Conservation (phyloP, 306 rosid genomes). For the Luffa aegyptiaca region DNA sequence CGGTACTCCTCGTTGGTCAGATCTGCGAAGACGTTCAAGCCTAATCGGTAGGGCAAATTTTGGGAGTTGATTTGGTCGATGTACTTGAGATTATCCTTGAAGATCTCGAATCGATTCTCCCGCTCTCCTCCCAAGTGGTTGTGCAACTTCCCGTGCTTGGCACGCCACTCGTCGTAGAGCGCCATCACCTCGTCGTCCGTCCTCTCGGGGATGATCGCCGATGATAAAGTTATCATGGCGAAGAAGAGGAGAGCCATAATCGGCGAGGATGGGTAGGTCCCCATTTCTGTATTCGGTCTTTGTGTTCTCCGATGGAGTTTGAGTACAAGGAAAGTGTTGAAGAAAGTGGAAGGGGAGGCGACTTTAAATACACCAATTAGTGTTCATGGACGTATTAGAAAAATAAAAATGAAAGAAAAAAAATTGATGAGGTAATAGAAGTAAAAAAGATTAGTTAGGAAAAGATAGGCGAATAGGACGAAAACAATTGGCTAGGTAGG, state of each 20-base stretch:
- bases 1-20: constrained; percentile 80
- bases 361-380: constrained; percentile 19
- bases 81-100: constrained; percentile 68
- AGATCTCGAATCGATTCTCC: constrained; percentile 66
- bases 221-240: constrained; percentile 26
- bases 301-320: neutral
- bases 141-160: constrained; percentile 42
- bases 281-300: constrained; percentile 26
- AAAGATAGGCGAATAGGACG: neutral
- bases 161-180: constrained; percentile 66
- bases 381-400: neutral
- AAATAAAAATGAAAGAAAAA: neutral
- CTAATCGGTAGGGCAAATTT: constrained; percentile 42
- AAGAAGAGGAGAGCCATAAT: constrained; percentile 24
- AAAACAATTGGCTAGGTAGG: neutral
- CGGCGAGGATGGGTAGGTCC: constrained; percentile 21
- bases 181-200: constrained; percentile 47
- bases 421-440: neutral
- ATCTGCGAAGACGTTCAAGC: constrained; percentile 86
- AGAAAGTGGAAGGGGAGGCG: constrained; percentile 8
- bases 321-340: neutral
- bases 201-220: constrained; percentile 49
- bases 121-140: constrained; percentile 65
- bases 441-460: neutral
- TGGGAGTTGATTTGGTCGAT: constrained; percentile 56